Conservation (phyloP, 1,284 basidiomycete genomes). For the Ustanciosporium gigantosporum region DNA sequence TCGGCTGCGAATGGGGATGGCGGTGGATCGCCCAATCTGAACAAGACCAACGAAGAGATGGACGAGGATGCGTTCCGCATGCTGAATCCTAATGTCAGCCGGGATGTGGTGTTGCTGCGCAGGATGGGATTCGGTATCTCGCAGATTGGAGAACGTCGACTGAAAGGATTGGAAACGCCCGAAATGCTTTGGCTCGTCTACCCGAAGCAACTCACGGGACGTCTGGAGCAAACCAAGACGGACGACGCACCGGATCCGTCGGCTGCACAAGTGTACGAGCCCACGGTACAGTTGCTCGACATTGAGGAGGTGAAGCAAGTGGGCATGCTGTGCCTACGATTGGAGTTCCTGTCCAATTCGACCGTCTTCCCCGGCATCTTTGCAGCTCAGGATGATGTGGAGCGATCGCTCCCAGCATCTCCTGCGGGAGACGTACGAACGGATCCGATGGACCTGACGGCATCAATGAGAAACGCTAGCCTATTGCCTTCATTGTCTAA, state of each 20-base stretch:
- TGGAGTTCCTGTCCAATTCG: constrained; percentile 77
- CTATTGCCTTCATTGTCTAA: constrained; percentile 10
- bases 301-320: constrained; percentile 79
- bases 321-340: constrained; percentile 74
- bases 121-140: constrained; percentile 76
- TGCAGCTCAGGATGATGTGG: constrained; percentile 18
- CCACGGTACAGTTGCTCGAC: constrained; percentile 68
- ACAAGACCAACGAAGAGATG: constrained; percentile 37
- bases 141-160: constrained; percentile 82
- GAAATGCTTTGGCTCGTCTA: constrained; percentile 85
- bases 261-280: constrained; percentile 58
- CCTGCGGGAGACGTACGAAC: constrained; percentile 15
- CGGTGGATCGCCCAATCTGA: constrained; percentile 6
- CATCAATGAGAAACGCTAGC: background rate
- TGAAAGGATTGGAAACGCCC: constrained; percentile 81
- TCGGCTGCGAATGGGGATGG: constrained; percentile 9
- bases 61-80: constrained; percentile 59
- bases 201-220: constrained; percentile 74
- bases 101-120: constrained; percentile 71
- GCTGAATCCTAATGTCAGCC: constrained; percentile 58
- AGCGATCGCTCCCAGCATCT: constrained; percentile 23
- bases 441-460: constrained; percentile 8
- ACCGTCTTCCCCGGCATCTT: constrained; percentile 65
- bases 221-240: constrained; percentile 69
- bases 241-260: constrained; percentile 59